Base-by-base conservation (phyloP, 2,329 filamentous ascomycete genomes). In the Fusarium sp. region DNA sequence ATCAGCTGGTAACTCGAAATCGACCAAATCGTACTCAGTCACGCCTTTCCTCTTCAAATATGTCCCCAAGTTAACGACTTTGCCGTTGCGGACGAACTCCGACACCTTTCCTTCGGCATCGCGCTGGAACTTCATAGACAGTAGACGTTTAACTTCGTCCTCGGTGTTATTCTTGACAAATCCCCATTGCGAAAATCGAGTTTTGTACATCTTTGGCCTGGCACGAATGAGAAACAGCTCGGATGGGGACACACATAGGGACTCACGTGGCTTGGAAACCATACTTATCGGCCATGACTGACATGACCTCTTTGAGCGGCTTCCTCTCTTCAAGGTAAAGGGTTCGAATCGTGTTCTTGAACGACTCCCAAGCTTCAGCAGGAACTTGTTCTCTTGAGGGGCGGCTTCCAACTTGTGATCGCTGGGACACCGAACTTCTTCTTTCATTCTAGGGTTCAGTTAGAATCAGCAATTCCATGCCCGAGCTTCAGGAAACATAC, bases 161-260 rank as follows among this genome's bases (percentile, higher is more conserved):
- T 85, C 84, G 41, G 83, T 85, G 64, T 85, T 85, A 61, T 86
- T 85, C 76, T 86, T 86, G 40, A 83, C 83, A 64, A 86, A 86
- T 1, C 83, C 83, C 84, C 84, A 86, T 64, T 85, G 83, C 15
- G 84, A 84, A 69, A 85, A 85, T 26, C 84, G 78, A n/a, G 83
- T 85, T 71, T 86, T 86, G 74, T 86, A 86, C 84, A 86, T 86
- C 67, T 85, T 84, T 18, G 84, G 83, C 18, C 84, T 85, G 49
- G 6, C 8, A 23, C 31, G 11, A 31, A 42, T 65, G 49, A 77
- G 72, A 54, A 46, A 62, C 44, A 42, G 28, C 20, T 15, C 46
- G 13, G 16, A 6, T 6, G 6, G 3, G 5, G 8, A 5, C 6
- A 6, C 20, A 31, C 7, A 20, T 36, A 6, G 6, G 30, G 46